Evolutionary conservation across 1,139 yeast species (phyloP).

Genomic region (Lodderomyces metapsilosis): DNA sequence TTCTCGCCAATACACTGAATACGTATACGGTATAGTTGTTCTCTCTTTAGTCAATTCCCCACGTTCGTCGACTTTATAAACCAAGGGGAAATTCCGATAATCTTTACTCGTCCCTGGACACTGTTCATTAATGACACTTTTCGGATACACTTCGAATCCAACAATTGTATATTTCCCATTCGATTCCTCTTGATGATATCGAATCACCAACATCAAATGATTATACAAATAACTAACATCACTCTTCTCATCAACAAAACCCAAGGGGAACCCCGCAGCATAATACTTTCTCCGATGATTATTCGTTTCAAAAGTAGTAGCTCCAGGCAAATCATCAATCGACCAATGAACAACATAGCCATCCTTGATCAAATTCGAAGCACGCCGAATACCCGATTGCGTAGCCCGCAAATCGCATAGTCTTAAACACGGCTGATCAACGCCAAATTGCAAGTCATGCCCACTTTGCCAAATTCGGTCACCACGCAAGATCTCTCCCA

Average conservation of each 20-base stretch:
- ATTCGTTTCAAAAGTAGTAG: slow-evolving; percentile 75
- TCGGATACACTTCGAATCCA: slow-evolving; percentile 90
- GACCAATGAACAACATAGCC: slow-evolving; percentile 85
- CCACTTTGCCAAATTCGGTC: slow-evolving; percentile 79
- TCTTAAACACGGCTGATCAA: slow-evolving; percentile 62
- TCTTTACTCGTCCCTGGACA: slow-evolving; percentile 71
- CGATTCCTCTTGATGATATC: slow-evolving; percentile 53
- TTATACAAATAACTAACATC: slow-evolving; percentile 65
- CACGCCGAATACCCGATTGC: slow-evolving; percentile 50
- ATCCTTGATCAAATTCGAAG: slow-evolving; percentile 60
- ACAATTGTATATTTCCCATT: slow-evolving; percentile 60
- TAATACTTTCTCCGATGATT: slow-evolving; percentile 64
- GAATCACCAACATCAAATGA: slow-evolving; percentile 76
- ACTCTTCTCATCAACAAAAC: slow-evolving; percentile 59
- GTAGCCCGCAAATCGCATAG: slow-evolving; percentile 63
- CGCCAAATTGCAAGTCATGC: slow-evolving; percentile 58
- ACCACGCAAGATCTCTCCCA: slow-evolving; percentile 79
- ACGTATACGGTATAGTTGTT: slow-evolving; percentile 67
- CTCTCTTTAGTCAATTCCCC: slow-evolving; percentile 23
- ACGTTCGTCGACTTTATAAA: slow-evolving; percentile 17
- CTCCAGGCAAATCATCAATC: slow-evolving; percentile 84
- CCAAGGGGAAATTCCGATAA: slow-evolving; percentile 53
- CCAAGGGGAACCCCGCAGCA: slow-evolving; percentile 86
- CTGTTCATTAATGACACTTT: slow-evolving; percentile 63
- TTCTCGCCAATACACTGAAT: slow-evolving; percentile 88